These are phyloP conservation scores for Tagetes patula DNA, from an alignment of 129 eudicot species.

Conservation along the genomic window DNA sequence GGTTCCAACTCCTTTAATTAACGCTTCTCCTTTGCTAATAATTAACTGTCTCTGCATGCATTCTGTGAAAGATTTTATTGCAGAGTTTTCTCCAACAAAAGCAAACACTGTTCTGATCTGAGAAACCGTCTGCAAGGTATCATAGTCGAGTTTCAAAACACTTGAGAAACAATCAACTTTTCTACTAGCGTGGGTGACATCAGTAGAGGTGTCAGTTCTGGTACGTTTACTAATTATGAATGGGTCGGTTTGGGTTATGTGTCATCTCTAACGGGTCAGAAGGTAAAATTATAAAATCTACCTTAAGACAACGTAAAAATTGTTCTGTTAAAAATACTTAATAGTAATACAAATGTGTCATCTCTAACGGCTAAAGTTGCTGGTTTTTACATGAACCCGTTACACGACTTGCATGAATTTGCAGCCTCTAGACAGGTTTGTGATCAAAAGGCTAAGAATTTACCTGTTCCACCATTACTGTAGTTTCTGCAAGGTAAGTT, in stretches of 20 bases:
- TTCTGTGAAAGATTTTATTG: conserved; percentile 61
- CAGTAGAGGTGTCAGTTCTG: not conserved
- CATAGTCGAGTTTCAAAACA: conserved; percentile 17
- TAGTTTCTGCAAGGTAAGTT: conserved; percentile 59
- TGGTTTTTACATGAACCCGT: not conserved
- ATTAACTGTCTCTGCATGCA: conserved; percentile 53
- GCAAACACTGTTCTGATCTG: conserved; percentile 85
- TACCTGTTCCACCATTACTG: conserved; percentile 87
- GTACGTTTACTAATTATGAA: not conserved
- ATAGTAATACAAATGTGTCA: not conserved
- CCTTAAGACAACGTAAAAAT: not conserved
- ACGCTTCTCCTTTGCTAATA: conserved; percentile 63
- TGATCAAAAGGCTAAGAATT: not conserved
- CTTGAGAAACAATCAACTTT: not conserved
- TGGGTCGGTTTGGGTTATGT: not conserved
- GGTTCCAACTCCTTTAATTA: conserved; percentile 73
- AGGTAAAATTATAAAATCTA: not conserved
- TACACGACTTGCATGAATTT: not conserved
- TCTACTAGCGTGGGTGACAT: not conserved
- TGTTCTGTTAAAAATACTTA: not conserved
- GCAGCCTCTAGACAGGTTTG: not conserved
- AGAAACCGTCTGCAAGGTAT: conserved; percentile 56
- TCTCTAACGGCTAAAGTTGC: not conserved
- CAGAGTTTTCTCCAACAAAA: conserved; percentile 76
- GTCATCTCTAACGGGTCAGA: not conserved